Evolutionary conservation across 805 yeast genomes (phyloP).

Genomic region (Ogataea methanolica): DNA sequence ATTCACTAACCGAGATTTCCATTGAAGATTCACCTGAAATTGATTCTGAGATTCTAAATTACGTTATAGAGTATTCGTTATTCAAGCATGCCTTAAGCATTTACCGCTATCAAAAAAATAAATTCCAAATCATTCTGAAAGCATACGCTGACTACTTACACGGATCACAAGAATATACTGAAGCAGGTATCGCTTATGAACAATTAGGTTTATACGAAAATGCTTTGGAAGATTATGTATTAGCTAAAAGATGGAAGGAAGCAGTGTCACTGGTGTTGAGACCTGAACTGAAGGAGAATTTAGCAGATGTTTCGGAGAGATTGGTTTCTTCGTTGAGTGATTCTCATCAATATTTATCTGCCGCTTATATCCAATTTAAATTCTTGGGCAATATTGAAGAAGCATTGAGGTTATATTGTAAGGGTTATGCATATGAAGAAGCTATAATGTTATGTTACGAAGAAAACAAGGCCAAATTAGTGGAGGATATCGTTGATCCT

Average conservation of each 20-base stretch:
- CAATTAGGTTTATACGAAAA: conserved; percentile 47
- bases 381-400: conserved; percentile 57
- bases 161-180: conserved; percentile 53
- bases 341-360: conserved; percentile 69
- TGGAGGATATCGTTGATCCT: conserved; percentile 61
- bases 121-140: conserved; percentile 50
- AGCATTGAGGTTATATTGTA: conserved; percentile 67
- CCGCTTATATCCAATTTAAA: conserved; percentile 69
- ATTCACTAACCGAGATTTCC: conserved; percentile 52
- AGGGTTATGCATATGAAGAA: conserved; percentile 66
- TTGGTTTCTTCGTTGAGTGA: conserved; percentile 59
- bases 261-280: conserved; percentile 60
- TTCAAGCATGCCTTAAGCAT: conserved; percentile 64
- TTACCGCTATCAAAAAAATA: conserved; percentile 50
- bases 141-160: conserved; percentile 61
- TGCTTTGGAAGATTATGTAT: conserved; percentile 67
- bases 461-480: conserved; percentile 38
- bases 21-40: conserved; percentile 28
- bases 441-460: conserved; percentile 65
- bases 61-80: conserved; percentile 63
- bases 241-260: conserved; percentile 79
- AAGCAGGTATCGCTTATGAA: conserved; percentile 79
- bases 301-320: conserved; percentile 48
- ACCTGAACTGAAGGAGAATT: conserved; percentile 34
- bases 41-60: conserved; percentile 59